phyloP scores from a whole-genome alignment of 768 basidiomycete genomes.

The Boletus coccyginus region DNA sequence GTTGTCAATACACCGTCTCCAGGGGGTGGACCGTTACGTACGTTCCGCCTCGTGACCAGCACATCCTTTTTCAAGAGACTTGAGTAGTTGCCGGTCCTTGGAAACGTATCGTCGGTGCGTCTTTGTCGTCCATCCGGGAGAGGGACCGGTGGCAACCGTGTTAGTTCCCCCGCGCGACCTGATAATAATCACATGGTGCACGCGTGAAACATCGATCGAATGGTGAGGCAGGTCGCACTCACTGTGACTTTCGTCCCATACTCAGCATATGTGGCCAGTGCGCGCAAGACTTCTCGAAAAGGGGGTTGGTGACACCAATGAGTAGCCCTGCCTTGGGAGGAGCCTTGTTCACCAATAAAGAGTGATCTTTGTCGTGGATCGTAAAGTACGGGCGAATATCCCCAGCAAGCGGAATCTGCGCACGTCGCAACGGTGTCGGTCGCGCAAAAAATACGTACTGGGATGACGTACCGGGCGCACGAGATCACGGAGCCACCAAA shows the following conservation, averaged over 20 bases:
- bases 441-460: background rate
- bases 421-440: background rate
- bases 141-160: constrained; percentile 42
- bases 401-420: constrained; percentile 74
- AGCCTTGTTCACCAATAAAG: constrained; percentile 72
- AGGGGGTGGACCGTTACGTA: constrained; percentile 29
- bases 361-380: constrained; percentile 88
- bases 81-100: constrained; percentile 76
- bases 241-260: constrained; percentile 53
- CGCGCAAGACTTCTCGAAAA: constrained; percentile 72
- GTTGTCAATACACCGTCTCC: background rate
- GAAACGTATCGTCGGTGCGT: constrained; percentile 82
- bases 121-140: constrained; percentile 73
- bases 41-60: constrained; percentile 47
- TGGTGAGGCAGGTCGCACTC: constrained; percentile 17
- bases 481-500: constrained; percentile 92
- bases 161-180: constrained; percentile 7
- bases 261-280: constrained; percentile 88
- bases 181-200: background rate
- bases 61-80: constrained; percentile 64
- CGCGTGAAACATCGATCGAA: background rate
- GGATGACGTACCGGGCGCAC: constrained; percentile 64
- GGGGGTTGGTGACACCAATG: constrained; percentile 86
- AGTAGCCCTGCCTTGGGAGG: constrained; percentile 76
- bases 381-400: constrained; percentile 96